Base-by-base conservation (phyloP, 257 asterid genomes). In the Penstemon eatonii region DNA sequence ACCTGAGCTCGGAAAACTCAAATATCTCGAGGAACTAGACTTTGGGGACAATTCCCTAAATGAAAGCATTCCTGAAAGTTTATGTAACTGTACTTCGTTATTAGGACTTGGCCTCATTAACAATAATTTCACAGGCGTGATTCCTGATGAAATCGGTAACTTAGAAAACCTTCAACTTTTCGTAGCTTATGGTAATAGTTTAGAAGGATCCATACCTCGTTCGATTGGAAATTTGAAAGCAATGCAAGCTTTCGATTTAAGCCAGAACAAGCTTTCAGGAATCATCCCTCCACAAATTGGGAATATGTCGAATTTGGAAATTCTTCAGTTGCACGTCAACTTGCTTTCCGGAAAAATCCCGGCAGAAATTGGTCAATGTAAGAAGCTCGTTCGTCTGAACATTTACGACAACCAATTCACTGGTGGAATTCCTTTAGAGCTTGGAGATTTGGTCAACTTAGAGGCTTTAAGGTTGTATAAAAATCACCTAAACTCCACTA, bases 301-400 rank as follows among this genome's bases (percentile, higher is more conserved):
- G 51, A 79, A 72, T 54, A 25, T 92, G 84, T 58, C 83, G 1
- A 86, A 62, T 44, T 71, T 89, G 49, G 69, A 83, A 56, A 8
- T 13, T 15, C 86, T 92, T 61, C 89, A 89, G 63, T 60, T 89
- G 64, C 75, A 71, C 63, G 39, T 75, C 54, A 92, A 89, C 67
- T 69, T 66, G 1, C 78, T 89, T 7, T 80, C 91, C 0, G 96
- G 96, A 4, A 68, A 73, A 66, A 87, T 92, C 78, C 98, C 98
- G 15, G 25, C 76, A 11, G 91, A 87, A 62, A 54, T 92, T 4
- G 85, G 85, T 45, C 63, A 13, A 5, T 89, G 96, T 68, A 73
- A 12, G 42, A 84, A 74, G 19, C 87, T 89, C 19, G 67, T 60
- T 45, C 64, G 13, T 6, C 18, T 92, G 50, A 86, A 84, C 71